phyloP scores from a whole-genome alignment of 257 asterid genomes.

The Cordia subcordata region DNA sequence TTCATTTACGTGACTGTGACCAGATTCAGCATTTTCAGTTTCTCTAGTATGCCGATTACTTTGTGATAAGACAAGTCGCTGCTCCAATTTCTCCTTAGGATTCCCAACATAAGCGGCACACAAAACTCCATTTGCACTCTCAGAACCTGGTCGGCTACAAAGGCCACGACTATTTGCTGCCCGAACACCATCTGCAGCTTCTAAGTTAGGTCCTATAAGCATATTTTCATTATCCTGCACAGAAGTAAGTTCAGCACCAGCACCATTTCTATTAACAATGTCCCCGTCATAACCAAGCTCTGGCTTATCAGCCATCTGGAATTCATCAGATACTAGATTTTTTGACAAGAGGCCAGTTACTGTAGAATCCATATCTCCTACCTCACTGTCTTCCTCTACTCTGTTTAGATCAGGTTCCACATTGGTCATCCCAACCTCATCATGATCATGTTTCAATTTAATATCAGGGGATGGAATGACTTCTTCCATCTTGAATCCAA shows the following conservation, averaged over 20 bases:
- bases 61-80: slow-evolving; percentile 20
- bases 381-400: slow-evolving; percentile 22
- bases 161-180: slow-evolving; percentile 14
- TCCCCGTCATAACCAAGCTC: slow-evolving; percentile 29
- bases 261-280: slow-evolving; percentile 21
- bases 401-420: slow-evolving; percentile 37
- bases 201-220: slow-evolving; percentile 21
- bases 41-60: slow-evolving; percentile 13
- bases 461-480: slow-evolving; percentile 28
- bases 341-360: slow-evolving; percentile 25
- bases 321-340: slow-evolving; percentile 19
- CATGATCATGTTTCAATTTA: slow-evolving; percentile 31
- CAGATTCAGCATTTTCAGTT: slow-evolving; percentile 17
- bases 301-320: slow-evolving; percentile 28
- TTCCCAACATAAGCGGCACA: slow-evolving; percentile 16
- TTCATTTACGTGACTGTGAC: slow-evolving; percentile 23
- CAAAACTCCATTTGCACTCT: slow-evolving; percentile 20
- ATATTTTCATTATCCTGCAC: slow-evolving; percentile 20
- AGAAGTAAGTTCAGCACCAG: slow-evolving; percentile 13
- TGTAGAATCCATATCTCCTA: slow-evolving; percentile 27
- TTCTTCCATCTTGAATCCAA: slow-evolving; percentile 38
- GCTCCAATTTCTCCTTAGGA: too few species aligned
- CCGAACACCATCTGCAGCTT: slow-evolving; percentile 22
- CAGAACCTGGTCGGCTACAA: slow-evolving; percentile 16
- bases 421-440: slow-evolving; percentile 17